Evolutionary conservation across 495 filamentous ascomycete genomes (phyloP).

Genomic region (Penicillium flavigenum): DNA sequence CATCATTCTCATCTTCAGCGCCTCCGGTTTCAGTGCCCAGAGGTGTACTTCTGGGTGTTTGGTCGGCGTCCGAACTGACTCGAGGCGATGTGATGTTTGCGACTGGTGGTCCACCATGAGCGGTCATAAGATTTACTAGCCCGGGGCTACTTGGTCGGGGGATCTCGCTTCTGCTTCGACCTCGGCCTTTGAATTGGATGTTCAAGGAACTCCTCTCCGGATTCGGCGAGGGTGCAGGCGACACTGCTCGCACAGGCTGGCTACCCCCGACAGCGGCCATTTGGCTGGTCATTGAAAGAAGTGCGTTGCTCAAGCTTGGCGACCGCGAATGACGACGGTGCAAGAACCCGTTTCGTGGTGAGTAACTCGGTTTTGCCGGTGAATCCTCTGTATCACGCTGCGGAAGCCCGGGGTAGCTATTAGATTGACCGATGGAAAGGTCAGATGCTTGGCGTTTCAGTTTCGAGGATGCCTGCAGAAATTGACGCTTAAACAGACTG

Average conservation of each 20-base stretch:
- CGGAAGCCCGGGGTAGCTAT: slow-evolving; percentile 30
- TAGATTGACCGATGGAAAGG: slow-evolving; percentile 32
- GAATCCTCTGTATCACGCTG: slow-evolving; percentile 32
- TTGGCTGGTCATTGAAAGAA: slow-evolving; percentile 61
- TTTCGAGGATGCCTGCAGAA: slow-evolving; percentile 39
- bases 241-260: slow-evolving; percentile 49
- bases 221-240: slow-evolving; percentile 45
- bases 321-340: slow-evolving; percentile 52
- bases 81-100: slow-evolving; percentile 42
- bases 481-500: slow-evolving; percentile 54
- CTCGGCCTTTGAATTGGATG: slow-evolving; percentile 56
- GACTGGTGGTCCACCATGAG: slow-evolving; percentile 49
- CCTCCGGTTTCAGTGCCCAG: slow-evolving; percentile 23
- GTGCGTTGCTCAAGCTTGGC: slow-evolving; percentile 61
- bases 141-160: slow-evolving; percentile 46
- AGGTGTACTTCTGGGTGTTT: slow-evolving; percentile 2
- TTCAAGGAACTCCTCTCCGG: slow-evolving; percentile 52
- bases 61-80: slow-evolving; percentile 12
- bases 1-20: slow-evolving; percentile 49
- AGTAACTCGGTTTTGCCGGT: slow-evolving; percentile 50
- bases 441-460: slow-evolving; percentile 41
- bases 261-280: slow-evolving; percentile 64
- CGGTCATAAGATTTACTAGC: slow-evolving; percentile 48
- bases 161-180: slow-evolving; percentile 75
- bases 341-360: slow-evolving; percentile 51